Evolutionary conservation across 1,139 yeast species (phyloP), one percentile per base, ranked within the genome.

Genomic region (Spathaspora jeffriesii): DNA sequence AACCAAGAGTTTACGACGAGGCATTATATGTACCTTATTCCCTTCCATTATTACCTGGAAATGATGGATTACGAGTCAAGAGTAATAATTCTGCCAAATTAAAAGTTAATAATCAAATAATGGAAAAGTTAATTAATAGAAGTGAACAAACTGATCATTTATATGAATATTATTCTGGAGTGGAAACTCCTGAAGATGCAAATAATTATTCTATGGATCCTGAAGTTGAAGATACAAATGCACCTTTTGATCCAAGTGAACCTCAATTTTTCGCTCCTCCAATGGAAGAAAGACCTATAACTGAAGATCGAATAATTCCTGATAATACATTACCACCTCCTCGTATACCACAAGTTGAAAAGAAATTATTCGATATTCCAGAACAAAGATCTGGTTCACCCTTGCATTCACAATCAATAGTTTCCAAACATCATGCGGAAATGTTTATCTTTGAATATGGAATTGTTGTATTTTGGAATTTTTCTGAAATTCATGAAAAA

Each of bases 401-500:
- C 6, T 20, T 40, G 8, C 48, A 46, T 27, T 31, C 32, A n/a
- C 58, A 53, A 43, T 46, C 55, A 1, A 88, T 83, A 51, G 72
- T 82, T 51, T 73, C 83, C 15, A 86, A 85, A 54, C 96, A 89
- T 63, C 78, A 75, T 50, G 97, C 97, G 0, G 98, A 93, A 60
- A 79, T 93, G 76, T 93, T 93, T 60, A 81, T 93, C 6, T 85
- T 93, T 62, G 84, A 84, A 47, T 93, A 93, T 61, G 99, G 99
- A 14, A 96, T 93, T 20, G 90, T 93, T 17, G 98, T 93, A 14
- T 92, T 93, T 61, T 93, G 99, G 99, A 93, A 93, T 62, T 91
- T 93, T 57, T 85, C 95, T 2, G 97, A 91, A 61, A 76, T 82
- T 10, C 97, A 93, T 60, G 99, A 93, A 61, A 91, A 92, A 70